Evolutionary conservation across 1,284 basidiomycete species (phyloP), one percentile per base, ranked within the genome.

Genomic region (Golubevia sp.): DNA sequence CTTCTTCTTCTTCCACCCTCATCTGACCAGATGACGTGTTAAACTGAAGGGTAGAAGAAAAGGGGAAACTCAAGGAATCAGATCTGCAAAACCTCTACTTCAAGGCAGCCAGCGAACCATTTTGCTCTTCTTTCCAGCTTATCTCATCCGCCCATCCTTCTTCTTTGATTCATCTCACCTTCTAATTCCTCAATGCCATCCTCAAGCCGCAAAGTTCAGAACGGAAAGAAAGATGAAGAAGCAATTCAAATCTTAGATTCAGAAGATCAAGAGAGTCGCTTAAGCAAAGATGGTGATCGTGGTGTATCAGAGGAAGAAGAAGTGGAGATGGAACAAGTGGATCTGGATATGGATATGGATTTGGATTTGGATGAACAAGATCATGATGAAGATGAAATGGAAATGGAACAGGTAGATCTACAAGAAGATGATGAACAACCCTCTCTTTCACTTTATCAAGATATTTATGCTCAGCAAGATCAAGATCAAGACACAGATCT

Each of bases 351-450:
- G n/a, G 21, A 53, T 49, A 1, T 26, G 56, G 24, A 21, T 1
- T 30, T 23, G 25, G 58, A 61, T 34, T n/a, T 20, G 25, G 24
- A 24, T 20, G 13, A 25, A 13, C 44, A 48, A 24, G 52, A 58
- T 6, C 59, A 55, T 8, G 64, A 64, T 24, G 59, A 48, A 11
- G 58, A 64, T 18, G 65, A 69, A 23, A 66, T 70, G 52, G 70
- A 73, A 21, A 64, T 72, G 66, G 76, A 77, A 23, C 66, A 79
- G 26, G 77, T 77, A 50, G 74, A 78, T 1, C 34, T 72, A 11
- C 71, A 72, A 4, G 27, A 20, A 25, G 58, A 64, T 18, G 52
- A 60, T 34, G 26, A 30, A 4, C 56, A 26, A 7, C 38, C 56
- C 15, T 67, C 76, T 38, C 66, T 67, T 6, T 72, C 68, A 18